Percentiles rank a stretch among this genome's conserved stretches.
Evolutionary conservation across 768 basidiomycete genomes (phyloP).

Genomic region (Candolleomyces eurysporus): DNA sequence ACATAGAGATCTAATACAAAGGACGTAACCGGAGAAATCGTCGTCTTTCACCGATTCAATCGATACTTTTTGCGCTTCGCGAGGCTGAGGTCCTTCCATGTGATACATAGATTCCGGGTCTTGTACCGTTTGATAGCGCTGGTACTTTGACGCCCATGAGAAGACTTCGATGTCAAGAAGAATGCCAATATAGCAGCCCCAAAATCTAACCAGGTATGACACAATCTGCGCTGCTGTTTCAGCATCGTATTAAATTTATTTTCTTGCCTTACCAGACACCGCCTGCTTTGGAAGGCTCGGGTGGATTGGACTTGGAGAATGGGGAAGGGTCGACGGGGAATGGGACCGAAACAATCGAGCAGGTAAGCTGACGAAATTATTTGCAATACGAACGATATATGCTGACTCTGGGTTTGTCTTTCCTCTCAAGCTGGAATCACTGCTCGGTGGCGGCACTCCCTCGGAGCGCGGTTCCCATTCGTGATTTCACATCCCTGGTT

Average conservation of each 20-base stretch:
- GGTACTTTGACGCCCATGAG: too few relatives aligned
- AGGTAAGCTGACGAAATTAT: neutral
- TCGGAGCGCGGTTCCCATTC: neutral
- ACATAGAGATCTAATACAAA: too few relatives aligned
- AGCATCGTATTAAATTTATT: neutral
- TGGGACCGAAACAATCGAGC: neutral
- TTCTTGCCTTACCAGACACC: neutral
- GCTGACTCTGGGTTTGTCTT: neutral
- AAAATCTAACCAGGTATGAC: neutral
- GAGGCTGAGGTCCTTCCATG: too few relatives aligned
- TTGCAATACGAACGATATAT: neutral
- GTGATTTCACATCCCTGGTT: neutral
- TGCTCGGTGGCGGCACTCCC: neutral
- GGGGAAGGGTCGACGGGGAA: neutral
- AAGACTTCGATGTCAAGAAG: too few relatives aligned
- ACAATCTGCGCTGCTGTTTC: neutral
- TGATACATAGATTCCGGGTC: too few relatives aligned
- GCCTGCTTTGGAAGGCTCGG: neutral
- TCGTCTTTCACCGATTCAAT: too few relatives aligned
- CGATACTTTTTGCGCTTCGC: too few relatives aligned
- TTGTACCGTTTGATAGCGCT: too few relatives aligned
- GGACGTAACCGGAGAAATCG: too few relatives aligned
- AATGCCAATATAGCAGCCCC: slow-evolving; percentile 3
- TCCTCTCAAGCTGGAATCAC: neutral
- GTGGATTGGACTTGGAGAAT: neutral